These are phyloP conservation scores for Kodamaea jinghongensis DNA, from an alignment of 805 yeast genomes.

Conservation along the genomic window DNA sequence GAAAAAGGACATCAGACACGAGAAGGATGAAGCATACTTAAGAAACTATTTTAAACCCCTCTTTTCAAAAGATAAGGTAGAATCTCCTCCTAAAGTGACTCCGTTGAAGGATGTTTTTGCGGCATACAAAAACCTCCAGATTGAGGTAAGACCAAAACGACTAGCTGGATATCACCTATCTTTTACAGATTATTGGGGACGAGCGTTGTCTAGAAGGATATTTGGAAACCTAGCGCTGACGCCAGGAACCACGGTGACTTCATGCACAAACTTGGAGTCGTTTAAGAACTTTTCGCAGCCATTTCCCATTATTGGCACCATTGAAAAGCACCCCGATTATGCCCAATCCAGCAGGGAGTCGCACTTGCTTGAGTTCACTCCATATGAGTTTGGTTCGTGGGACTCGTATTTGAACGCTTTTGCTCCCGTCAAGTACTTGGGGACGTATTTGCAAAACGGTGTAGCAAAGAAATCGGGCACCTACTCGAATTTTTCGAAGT, in stretches of 20 bases:
- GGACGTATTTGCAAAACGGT: conserved; percentile 48
- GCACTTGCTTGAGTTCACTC: conserved; percentile 56
- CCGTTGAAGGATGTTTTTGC: conserved; percentile 26
- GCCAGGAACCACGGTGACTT: conserved; percentile 38
- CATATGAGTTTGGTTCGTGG: conserved; percentile 71
- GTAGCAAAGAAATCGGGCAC: conserved; percentile 25
- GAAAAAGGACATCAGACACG: background rate
- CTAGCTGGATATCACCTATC: conserved; percentile 53
- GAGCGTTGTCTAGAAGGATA: conserved; percentile 51
- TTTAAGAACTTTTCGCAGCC: conserved; percentile 43
- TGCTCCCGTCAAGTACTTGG: conserved; percentile 50
- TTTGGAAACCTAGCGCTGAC: conserved; percentile 35
- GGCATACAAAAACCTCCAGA: conserved; percentile 53
- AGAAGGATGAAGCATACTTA: background rate
- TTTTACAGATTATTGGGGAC: conserved; percentile 68
- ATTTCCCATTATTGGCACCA: conserved; percentile 47
- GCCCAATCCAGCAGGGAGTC: conserved; percentile 33
- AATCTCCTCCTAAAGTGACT: too few relatives aligned
- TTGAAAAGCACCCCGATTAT: conserved; percentile 37
- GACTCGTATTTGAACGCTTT: conserved; percentile 47
- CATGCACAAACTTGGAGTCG: conserved; percentile 29
- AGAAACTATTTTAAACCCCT: background rate
- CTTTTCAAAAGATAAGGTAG: background rate
- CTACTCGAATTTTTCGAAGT: conserved; percentile 27
- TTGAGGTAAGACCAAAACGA: conserved; percentile 52